Base-by-base conservation (phyloP, 2,329 filamentous ascomycete species). In the Chaetothyriales sp. region DNA sequence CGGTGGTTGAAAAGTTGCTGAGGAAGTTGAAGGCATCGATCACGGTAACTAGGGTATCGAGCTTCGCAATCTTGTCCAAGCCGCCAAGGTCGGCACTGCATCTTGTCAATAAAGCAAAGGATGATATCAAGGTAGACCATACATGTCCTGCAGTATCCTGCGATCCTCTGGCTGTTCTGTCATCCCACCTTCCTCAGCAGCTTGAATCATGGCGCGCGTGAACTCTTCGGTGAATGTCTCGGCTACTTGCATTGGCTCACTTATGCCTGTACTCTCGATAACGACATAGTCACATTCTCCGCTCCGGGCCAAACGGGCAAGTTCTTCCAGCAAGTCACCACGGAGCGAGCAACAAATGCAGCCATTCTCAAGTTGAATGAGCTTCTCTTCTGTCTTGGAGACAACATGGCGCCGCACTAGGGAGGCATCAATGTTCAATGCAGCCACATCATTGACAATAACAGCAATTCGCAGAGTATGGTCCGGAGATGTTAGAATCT, bases 281-380 rank as follows among this genome's bases (percentile, higher is more conserved):
- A 85, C 70, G 22, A 86, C 77, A 62, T 86, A 86, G 62, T 86
- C 80, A 39, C 86, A 81, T 47, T 74, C 69, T 18, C 78, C 73
- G 1, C 78, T 71, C 60, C 80, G 75, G 0, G 81, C 74, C 1
- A 86, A 69, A 0, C 73, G 73, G 0, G 81, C 81, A 0, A 86
- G 73, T 61, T 86, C 83, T 53, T 83, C 77, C 0, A 87, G 72
- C 1, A 86, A 66, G 51, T 86, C 83, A 1, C 82, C 81, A 2
- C 83, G 78, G 0, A 86, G 70, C 0, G 82, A 86, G 59, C 83
- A 87, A 69, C 83, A 87, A 59, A 87, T 87, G 57, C 83, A 86
- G 8, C 83, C 81, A 54, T 84, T 85, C 59, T 84, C 80, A 50
- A 85, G 72, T 8, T 80, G 76, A 15, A 84, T 77, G 28, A 84